Conservation (phyloP, 768 basidiomycete species). For the Lactifluus volemus region DNA sequence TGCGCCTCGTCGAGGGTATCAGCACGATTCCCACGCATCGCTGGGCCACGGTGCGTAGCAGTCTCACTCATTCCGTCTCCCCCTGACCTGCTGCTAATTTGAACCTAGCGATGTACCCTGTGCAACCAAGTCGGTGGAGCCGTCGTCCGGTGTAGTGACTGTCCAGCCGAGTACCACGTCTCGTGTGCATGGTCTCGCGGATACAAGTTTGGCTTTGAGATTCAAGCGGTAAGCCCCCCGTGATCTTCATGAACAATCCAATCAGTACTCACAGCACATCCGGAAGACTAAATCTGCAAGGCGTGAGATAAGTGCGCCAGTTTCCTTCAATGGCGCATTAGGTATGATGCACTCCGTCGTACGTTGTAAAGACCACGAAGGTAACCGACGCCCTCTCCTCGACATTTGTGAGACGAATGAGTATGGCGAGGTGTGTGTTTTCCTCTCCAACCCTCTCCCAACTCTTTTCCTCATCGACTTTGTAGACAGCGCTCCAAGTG, state of each 20-base stretch:
- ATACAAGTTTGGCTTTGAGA: constrained; percentile 87
- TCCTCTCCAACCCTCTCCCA: not conserved
- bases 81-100: constrained; percentile 13
- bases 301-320: constrained; percentile 52
- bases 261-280: not conserved
- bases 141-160: constrained; percentile 77
- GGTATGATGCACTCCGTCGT: constrained; percentile 19
- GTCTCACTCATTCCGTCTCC: not conserved
- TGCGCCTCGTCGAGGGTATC: constrained; percentile 82
- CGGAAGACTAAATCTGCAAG: constrained; percentile 68
- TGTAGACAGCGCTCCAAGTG: constrained; percentile 81
- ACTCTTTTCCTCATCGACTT: not conserved
- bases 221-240: constrained; percentile 57
- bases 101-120: constrained; percentile 57
- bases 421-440: constrained; percentile 60
- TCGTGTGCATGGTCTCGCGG: constrained; percentile 86
- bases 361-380: constrained; percentile 20
- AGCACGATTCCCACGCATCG: constrained; percentile 60
- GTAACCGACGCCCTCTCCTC: constrained; percentile 52
- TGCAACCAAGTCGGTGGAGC: constrained; percentile 71
- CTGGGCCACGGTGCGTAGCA: constrained; percentile 59
- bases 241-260: not conserved
- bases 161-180: constrained; percentile 70
- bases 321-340: constrained; percentile 61
- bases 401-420: constrained; percentile 83